Base-by-base conservation (phyloP, 306 rosid species). In the Castanea crenata region DNA sequence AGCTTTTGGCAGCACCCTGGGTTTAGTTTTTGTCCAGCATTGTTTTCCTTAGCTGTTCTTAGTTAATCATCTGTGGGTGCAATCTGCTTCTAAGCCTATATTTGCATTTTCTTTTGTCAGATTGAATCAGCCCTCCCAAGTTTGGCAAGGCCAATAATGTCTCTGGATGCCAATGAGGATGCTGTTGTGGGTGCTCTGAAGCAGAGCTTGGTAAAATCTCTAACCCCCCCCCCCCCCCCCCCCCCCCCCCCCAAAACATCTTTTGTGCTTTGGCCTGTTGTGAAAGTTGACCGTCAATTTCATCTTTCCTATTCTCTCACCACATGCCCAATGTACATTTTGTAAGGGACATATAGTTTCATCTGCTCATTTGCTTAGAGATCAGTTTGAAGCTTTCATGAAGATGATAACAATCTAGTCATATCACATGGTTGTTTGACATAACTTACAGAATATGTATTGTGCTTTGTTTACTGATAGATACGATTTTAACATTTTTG, bases 121-220 rank as follows among this genome's bases (percentile, higher is more conserved):
- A 92, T 95, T 90, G 99, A 95, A 88, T 93, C 99, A 71, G 99
- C 94, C 74, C 96, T 95, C 77, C 99, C 99, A 69, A 89, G 89
- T 79, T 84, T 95, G 78, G 96, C 98, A 18, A 93, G 97, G 90
- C 99, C 99, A 3, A 95, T 95, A 65, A 95, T 95, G 99, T 95
- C 99, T 77, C 85, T 95, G 76, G 98, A 95, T 89, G 98, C 96
- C 80, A 95, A 88, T 88, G 99, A 95, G 89, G 99, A 95, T 91
- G 98, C 97, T 72, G 80, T 95, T 64, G 80, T 95, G 73, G 98
- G 97, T 69, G 87, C 93, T 34, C 97, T 95, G 85, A 95, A 95
- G 87, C 99, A 90, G 86, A 90, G 99, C 92, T 81, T 95, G 98
- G 99, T 95, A 90, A 76, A 68, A 68, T 19, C 27, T 6, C 44